These are phyloP conservation scores for Trypethelium eluteriae DNA, from an alignment of 495 filamentous ascomycete species.

Conservation along the genomic window DNA sequence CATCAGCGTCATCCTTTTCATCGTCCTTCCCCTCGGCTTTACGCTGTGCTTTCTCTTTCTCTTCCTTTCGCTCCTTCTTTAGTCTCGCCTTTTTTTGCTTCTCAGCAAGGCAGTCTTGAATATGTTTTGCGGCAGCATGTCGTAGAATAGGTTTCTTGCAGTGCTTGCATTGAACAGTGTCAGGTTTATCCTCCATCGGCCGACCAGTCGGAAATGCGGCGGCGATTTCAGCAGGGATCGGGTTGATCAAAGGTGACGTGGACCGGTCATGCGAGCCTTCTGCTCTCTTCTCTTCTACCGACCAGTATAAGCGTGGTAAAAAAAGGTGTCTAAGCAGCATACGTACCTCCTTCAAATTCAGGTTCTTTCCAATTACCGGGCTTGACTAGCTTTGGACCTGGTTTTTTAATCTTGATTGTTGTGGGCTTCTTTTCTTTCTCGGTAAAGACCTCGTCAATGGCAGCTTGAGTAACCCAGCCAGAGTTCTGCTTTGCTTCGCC, in stretches of 20 bases:
- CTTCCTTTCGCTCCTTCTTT: slow-evolving; percentile 44
- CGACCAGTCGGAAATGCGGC: slow-evolving; percentile 66
- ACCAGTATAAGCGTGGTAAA: slow-evolving; percentile 4
- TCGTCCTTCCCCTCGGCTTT: slow-evolving; percentile 37
- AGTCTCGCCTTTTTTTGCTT: slow-evolving; percentile 44
- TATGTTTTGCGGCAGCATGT: slow-evolving; percentile 31
- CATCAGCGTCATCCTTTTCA: slow-evolving; percentile 28
- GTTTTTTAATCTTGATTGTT: slow-evolving; percentile 63
- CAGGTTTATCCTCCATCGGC: slow-evolving; percentile 44
- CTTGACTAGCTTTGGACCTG: slow-evolving; percentile 37
- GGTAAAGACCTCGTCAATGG: slow-evolving; percentile 10
- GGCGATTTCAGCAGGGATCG: slow-evolving; percentile 59
- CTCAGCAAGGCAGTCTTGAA: slow-evolving; percentile 38
- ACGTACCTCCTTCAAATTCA: slow-evolving; percentile 49
- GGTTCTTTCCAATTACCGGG: slow-evolving; percentile 36
- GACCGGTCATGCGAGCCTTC: slow-evolving; percentile 34
- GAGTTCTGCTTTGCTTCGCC: background rate
- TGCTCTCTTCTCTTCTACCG: slow-evolving; percentile 30
- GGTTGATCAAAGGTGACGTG: slow-evolving; percentile 59
- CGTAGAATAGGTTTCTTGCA: slow-evolving; percentile 39
- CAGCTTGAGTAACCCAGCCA: slow-evolving; percentile 1
- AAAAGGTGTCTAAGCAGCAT: slow-evolving; percentile 3
- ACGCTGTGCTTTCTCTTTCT: slow-evolving; percentile 44
- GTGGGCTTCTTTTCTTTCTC: slow-evolving; percentile 52
- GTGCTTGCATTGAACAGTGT: slow-evolving; percentile 38